A percentile compares a stretch with the other conserved stretches of the same genome.
Evolutionary conservation across 306 rosid species (phyloP).

Genomic region (Pterocarpus macrocarpus): DNA sequence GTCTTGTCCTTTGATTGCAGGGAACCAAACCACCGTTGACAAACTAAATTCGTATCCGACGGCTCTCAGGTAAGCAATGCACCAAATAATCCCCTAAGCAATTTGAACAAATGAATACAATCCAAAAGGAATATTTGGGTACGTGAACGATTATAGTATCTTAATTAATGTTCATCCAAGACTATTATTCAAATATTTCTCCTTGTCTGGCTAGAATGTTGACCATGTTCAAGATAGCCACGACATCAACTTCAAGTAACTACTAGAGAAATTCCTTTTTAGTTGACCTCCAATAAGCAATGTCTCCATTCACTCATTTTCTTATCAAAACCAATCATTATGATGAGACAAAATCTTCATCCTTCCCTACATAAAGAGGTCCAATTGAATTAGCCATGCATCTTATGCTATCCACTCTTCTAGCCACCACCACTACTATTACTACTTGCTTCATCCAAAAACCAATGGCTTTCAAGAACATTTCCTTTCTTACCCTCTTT

Average conservation of each 20-base stretch:
- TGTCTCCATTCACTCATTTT: not conserved
- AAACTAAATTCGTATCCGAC: not conserved
- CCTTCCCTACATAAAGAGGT: slow-evolving; percentile 43
- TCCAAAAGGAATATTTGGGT: not conserved
- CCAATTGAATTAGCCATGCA: slow-evolving; percentile 2
- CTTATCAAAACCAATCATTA: not conserved
- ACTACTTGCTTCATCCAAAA: not conserved
- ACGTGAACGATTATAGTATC: not conserved
- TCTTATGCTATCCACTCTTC: not conserved
- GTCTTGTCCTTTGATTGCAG: not conserved
- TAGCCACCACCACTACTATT: not conserved
- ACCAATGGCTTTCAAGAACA: slow-evolving; percentile 51
- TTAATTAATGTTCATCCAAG: not conserved
- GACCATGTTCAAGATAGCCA: slow-evolving; percentile 39
- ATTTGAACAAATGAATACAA: not conserved
- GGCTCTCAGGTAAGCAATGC: not conserved
- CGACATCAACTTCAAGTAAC: not conserved
- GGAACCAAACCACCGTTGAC: not conserved
- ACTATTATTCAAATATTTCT: not conserved
- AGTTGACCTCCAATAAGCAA: slow-evolving; percentile 35
- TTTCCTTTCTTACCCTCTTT: slow-evolving; percentile 1
- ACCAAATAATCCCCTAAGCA: not conserved
- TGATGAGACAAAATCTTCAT: slow-evolving; percentile 7
- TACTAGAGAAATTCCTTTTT: not conserved
- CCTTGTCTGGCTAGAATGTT: not conserved